Evolutionary conservation across 2,329 filamentous ascomycete genomes (phyloP).

Genomic region (Stromatinia cepivora): DNA sequence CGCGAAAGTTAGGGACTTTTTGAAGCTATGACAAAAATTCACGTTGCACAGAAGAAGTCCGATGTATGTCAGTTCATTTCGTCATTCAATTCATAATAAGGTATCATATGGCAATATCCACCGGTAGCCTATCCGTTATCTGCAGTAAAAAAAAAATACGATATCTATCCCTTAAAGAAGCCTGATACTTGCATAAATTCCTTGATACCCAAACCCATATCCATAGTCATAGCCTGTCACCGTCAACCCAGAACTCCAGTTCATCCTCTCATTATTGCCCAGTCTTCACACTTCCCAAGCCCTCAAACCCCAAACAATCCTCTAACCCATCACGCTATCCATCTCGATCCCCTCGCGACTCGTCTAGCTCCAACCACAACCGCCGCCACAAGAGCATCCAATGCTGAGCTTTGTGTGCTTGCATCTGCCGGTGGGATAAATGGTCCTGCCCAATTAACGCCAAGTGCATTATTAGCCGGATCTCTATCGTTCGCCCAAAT

Average conservation of each 20-base stretch:
- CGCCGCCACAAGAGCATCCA: conserved; percentile 68
- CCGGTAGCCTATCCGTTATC: not conserved
- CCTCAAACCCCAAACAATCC: not conserved
- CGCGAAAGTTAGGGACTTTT: too few species aligned
- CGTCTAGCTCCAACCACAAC: conserved; percentile 28
- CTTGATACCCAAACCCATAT: not conserved
- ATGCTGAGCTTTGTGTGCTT: conserved; percentile 62
- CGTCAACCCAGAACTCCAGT: not conserved
- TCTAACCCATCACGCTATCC: not conserved
- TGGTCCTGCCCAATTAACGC: conserved; percentile 65
- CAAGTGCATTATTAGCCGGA: conserved; percentile 48
- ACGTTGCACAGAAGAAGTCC: not conserved
- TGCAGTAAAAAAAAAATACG: not conserved
- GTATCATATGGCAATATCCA: not conserved
- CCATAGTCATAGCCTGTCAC: not conserved
- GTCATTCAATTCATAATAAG: not conserved
- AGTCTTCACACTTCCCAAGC: not conserved
- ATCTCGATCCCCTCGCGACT: not conserved
- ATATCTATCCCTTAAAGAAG: not conserved
- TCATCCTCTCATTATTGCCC: too few species aligned
- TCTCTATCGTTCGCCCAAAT: conserved; percentile 64
- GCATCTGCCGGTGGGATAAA: conserved; percentile 52
- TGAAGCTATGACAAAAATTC: not conserved
- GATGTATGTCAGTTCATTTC: not conserved
- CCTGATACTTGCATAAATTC: not conserved